Base-by-base conservation (phyloP, 306 rosid genomes). In the Quercus variabilis region DNA sequence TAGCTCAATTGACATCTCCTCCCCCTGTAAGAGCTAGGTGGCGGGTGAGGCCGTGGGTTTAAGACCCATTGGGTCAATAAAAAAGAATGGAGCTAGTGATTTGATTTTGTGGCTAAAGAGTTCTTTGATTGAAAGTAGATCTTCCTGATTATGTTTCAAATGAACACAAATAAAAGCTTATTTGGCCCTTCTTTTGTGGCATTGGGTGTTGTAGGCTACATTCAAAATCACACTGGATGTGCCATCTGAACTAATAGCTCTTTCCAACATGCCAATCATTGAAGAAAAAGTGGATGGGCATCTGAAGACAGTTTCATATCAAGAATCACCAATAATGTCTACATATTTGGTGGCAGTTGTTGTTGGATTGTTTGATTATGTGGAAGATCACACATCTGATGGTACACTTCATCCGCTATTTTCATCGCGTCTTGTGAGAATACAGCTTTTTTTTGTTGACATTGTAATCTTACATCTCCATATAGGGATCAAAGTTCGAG, bases 271-370 rank as follows among this genome's bases (percentile, higher is more conserved):
- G 99, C 97, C 97, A n/a, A 35, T 92, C 78, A 30, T 78, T 58
- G 94, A 87, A 81, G 99, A 94, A 87, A 89, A 82, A 85, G 77
- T 77, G 71, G 75, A 88, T 62, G 97, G 93, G 25, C 71, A 82
- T 76, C 76, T 86, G 51, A 94, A 88, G 86, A 91, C 86, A 19
- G 93, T 94, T 80, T 78, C 90, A 15, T 94, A 81, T 79, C 85
- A 85, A 78, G 99, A 94, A 85, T 88, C 99, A 28, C 97, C 99
- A 46, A 83, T 89, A 73, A 94, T 94, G 99, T 94, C 97, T 59
- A 92, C 99, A 35, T 94, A 94, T 84, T 80, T 94, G 83, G 99
- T 92, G 84, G 97, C 97, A 1, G 88, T 94, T 60, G 97, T 92
- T 74, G 90, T 94, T 56, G 99, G 97, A 74, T 86, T 94, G 84